Evolutionary conservation across 2,329 filamentous ascomycete species (phyloP).

Genomic region (Beauveria pseudobassiana): DNA sequence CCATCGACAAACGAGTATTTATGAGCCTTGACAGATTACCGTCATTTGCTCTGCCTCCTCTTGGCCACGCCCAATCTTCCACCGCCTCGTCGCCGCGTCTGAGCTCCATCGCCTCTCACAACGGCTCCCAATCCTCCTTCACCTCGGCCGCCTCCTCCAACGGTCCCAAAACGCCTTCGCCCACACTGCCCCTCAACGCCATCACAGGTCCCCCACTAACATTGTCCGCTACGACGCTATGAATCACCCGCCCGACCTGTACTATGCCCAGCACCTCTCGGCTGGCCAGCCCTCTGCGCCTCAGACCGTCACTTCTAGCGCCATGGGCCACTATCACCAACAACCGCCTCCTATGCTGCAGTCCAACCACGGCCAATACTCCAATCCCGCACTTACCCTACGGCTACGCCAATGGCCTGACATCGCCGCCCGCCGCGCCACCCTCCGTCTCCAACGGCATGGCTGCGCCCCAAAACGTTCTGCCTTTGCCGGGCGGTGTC

Average conservation of each 20-base stretch:
- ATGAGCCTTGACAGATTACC: slow-evolving; percentile 62
- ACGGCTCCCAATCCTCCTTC: slow-evolving; percentile 45
- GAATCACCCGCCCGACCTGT: slow-evolving; percentile 84
- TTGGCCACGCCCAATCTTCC: slow-evolving; percentile 63
- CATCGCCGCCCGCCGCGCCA: slow-evolving; percentile 66
- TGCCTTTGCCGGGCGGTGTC: slow-evolving; percentile 58
- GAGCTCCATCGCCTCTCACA: slow-evolving; percentile 61
- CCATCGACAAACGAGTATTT: slow-evolving; percentile 32
- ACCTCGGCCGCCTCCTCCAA: slow-evolving; percentile 49
- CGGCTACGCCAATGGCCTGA: slow-evolving; percentile 66
- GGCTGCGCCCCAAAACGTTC: slow-evolving; percentile 52
- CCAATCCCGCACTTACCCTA: slow-evolving; percentile 60
- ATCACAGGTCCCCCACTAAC: slow-evolving; percentile 24
- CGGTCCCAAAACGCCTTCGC: slow-evolving; percentile 72
- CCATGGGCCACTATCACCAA: slow-evolving; percentile 69
- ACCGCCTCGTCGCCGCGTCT: slow-evolving; percentile 68
- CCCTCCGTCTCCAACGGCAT: slow-evolving; percentile 66
- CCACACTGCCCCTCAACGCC: slow-evolving; percentile 50
- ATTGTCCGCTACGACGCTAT: slow-evolving; percentile 46
- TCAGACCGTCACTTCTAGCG: slow-evolving; percentile 67
- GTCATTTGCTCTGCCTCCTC: slow-evolving; percentile 61
- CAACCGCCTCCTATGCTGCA: slow-evolving; percentile 72
- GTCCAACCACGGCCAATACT: slow-evolving; percentile 63
- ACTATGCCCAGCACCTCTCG: slow-evolving; percentile 75
- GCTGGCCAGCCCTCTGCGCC: slow-evolving; percentile 66